Base-by-base conservation (phyloP, 2,329 filamentous ascomycete species). In the Cytospora paraplurivora region DNA sequence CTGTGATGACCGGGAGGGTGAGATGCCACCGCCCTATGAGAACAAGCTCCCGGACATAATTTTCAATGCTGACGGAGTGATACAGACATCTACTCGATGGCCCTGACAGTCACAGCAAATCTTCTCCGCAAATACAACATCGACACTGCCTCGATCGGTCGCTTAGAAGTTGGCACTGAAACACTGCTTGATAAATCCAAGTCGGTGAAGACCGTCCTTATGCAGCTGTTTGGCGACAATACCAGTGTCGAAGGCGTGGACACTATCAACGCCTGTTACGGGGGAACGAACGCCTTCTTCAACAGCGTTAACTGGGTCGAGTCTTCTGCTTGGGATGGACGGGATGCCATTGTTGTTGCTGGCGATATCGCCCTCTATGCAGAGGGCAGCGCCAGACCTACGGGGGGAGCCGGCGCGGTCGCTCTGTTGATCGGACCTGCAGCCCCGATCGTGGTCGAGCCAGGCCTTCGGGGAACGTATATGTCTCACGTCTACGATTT, bases 131-230 rank as follows among this genome's bases (percentile, higher is more conserved):
- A 94, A 78, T 93, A 94, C 85, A 87, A 88, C 73, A 88, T 95
- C 78, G 90, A 95, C 78, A 78, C 86, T 73, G 88, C 88, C 78
- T 87, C 87, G 67, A 87, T 94, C 74, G 91, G 91, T 70, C 89
- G 90, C 72, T 82, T 94, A 72, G 91, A 94, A 81, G 91, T 94
- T 72, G 91, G 91, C 73, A 94, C 91, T 60, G 91, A 94, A 84
- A 94, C 91, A 68, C 82, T 94, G 62, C 82, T 94, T 73, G 91
- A 94, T 85, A 94, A 94, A 83, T 93, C 91, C 75, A 94, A 94
- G 84, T 93, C 91, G 53, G 91, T 93, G 81, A 94, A 94, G 85
- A 89, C 90, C 35, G 90, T 94, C 67, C 81, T 94, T 69, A 94
- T 94, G 91, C 91, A 93, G 82, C 83, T 94, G 53, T 93, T 94